Base-by-base conservation (phyloP, 441 rosid species). In the Macaranga tanarius region DNA sequence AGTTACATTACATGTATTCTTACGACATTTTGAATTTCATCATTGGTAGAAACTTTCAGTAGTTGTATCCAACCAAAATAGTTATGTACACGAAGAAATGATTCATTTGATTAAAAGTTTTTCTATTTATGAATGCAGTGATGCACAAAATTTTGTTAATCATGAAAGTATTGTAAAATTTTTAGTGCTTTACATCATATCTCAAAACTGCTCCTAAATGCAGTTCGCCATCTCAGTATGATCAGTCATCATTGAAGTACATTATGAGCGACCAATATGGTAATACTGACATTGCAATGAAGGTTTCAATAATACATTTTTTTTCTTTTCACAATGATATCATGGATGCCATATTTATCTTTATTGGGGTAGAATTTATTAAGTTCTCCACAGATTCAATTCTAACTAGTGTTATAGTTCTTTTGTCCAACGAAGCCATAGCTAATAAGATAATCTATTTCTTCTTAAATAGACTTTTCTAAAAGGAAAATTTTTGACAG, bases 61-160 rank as follows among this genome's bases (percentile, higher is more conserved):
- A 78, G 76, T 48, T 77, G 82, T 79, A 82, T 42, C 38, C 67
- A 52, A 74, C 67, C 77, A 55, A 68, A 69, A 59, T 73, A 76
- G 62, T 76, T 60, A 61, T 66, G 75, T 76, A 78, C 70, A 78
- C 70, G 64, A 45, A 15, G 48, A 71, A 28, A 67, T 40, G 60
- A 75, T 67, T 75, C 76, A 69, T 77, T 73, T 58, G 31, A 67
- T 44, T 66, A 17, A 10, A 42, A 42, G 40, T 40, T 34, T 51
- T 40, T 65, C 59, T 44, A 25, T 38, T 15, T 52, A 2, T 19
- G 50, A 65, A 73, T 67, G 40, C 52, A 69, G 55, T 62, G 26
- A 44, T 28, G 44, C 73, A n/a, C 28, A 20, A 48, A 67, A 19
- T 44, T 75, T 44, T 40, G 6, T 20, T 26, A 40, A 28, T 65